Evolutionary conservation across 1,139 yeast species (phyloP).

Genomic region (Kazachstania sp.): DNA sequence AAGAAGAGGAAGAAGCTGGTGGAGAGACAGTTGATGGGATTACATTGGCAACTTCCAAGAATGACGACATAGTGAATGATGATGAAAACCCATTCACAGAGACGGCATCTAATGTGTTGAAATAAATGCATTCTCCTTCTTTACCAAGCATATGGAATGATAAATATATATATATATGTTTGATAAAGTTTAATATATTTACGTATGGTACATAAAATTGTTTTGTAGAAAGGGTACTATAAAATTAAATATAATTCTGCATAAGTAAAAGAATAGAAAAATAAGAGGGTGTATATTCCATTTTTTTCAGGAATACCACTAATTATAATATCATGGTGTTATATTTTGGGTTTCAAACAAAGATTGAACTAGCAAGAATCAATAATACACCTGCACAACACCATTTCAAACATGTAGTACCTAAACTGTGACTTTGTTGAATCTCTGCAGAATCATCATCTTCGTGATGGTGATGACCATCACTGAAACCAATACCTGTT

Average conservation of each 20-base stretch:
- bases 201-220: no score
- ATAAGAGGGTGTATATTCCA: no score
- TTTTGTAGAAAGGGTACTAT: no score
- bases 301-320: no score
- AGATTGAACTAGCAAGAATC: slow-evolving; percentile 25
- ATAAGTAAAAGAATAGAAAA: no score
- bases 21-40: neutral
- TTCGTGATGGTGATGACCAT: slow-evolving; percentile 30
- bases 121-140: neutral
- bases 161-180: neutral
- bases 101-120: neutral
- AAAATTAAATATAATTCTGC: no score
- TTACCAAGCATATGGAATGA: neutral
- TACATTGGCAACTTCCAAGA: neutral
- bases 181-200: no score
- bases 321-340: no score
- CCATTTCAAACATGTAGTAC: slow-evolving; percentile 30
- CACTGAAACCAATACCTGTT: slow-evolving; percentile 33
- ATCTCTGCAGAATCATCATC: slow-evolving; percentile 23
- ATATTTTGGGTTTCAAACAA: slow-evolving; percentile 5
- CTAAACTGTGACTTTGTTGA: slow-evolving; percentile 26
- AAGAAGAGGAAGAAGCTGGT: neutral
- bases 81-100: neutral
- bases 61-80: neutral
- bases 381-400: slow-evolving; percentile 29